phyloP scores from a whole-genome alignment of 768 basidiomycete genomes.

The Lanmaoa pseudosensibilis region DNA sequence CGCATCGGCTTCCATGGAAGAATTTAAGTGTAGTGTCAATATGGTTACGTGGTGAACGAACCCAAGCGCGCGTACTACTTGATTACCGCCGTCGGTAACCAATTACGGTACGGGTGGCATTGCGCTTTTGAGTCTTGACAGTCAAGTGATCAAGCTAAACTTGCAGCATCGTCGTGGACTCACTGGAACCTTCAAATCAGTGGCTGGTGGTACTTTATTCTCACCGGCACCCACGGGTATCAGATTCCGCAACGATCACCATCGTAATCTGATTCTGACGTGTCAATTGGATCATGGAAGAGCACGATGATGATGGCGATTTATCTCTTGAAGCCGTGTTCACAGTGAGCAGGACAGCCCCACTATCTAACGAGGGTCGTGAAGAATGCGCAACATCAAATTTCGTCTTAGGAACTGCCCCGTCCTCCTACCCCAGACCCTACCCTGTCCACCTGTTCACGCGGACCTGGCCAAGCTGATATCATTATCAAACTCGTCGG shows the following conservation, averaged over 20 bases:
- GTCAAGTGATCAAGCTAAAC: neutral
- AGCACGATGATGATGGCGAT: constrained; percentile 29
- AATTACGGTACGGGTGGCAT: neutral
- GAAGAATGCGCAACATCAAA: neutral
- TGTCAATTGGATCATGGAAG: constrained; percentile 5
- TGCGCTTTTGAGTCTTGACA: neutral
- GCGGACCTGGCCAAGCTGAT: constrained; percentile 28
- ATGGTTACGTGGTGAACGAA: neutral
- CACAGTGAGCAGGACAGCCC: constrained; percentile 39
- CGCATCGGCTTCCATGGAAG: constrained; percentile 15
- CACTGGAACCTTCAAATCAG: neutral
- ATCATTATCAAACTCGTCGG: constrained; percentile 73
- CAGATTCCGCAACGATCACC: neutral
- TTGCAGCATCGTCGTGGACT: neutral
- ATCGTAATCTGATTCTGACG: neutral
- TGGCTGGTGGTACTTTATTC: neutral
- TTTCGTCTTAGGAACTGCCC: constrained; percentile 48
- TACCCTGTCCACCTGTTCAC: constrained; percentile 50
- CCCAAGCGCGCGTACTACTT: neutral
- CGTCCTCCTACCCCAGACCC: constrained; percentile 69
- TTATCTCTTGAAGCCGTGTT: constrained; percentile 49
- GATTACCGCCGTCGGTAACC: neutral
- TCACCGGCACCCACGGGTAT: neutral
- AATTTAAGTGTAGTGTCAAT: neutral
- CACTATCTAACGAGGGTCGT: neutral